Percentiles rank a stretch among this genome's conserved stretches.
Evolutionary conservation across 805 yeast genomes (phyloP).

Genomic region (Ogataea neopini): DNA sequence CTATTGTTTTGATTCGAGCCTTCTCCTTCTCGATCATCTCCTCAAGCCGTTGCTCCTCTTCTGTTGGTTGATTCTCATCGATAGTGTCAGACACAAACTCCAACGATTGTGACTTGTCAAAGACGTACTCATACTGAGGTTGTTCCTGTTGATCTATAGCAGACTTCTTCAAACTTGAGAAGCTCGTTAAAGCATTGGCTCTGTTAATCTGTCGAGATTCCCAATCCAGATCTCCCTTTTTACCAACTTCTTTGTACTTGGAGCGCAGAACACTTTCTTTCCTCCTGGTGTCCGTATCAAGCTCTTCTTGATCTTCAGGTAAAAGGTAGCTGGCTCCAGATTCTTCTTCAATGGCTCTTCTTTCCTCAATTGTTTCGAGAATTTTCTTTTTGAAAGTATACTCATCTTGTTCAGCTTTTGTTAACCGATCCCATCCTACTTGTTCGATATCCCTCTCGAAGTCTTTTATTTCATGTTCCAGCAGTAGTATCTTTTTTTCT

Average conservation of each 20-base stretch:
- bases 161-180: slow-evolving; percentile 14
- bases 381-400: slow-evolving; percentile 52
- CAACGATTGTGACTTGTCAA: slow-evolving; percentile 64
- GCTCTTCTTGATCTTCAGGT: slow-evolving; percentile 58
- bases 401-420: slow-evolving; percentile 51
- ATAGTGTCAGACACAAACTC: slow-evolving; percentile 49
- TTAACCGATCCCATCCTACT: slow-evolving; percentile 56
- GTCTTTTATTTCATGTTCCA: slow-evolving; percentile 49
- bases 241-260: slow-evolving; percentile 32
- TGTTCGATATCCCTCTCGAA: slow-evolving; percentile 49
- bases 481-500: slow-evolving; percentile 42
- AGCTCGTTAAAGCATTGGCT: slow-evolving; percentile 34
- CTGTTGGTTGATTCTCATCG: slow-evolving; percentile 30
- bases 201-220: slow-evolving; percentile 51
- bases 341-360: slow-evolving; percentile 34
- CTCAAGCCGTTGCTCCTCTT: slow-evolving; percentile 29
- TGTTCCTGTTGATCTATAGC: slow-evolving; percentile 29
- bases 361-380: slow-evolving; percentile 43
- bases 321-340: slow-evolving; percentile 41
- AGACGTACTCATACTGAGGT: slow-evolving; percentile 69
- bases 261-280: slow-evolving; percentile 52
- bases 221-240: slow-evolving; percentile 42
- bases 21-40: slow-evolving; percentile 38
- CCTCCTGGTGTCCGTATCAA: slow-evolving; percentile 53
- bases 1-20: slow-evolving; percentile 38